A percentile compares a stretch with the other conserved stretches of the same genome.
Evolutionary conservation across 371 early-diverging fungal genomes (phyloP).

Genomic region (Mortierella sp.): DNA sequence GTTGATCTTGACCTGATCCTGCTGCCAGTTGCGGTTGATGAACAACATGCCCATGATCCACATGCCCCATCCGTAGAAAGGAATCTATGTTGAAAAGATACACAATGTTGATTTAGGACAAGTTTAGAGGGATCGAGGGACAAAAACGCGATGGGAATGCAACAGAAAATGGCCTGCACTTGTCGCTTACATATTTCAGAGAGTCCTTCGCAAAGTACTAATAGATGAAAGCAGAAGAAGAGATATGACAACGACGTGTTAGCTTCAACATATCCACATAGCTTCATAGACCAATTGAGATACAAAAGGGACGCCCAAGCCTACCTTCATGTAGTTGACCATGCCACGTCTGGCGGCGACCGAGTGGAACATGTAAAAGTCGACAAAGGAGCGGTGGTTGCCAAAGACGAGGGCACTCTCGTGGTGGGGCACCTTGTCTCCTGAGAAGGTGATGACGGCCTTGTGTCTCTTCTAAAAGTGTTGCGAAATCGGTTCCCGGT

Average conservation of each 20-base stretch:
- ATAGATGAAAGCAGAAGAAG: background rate
- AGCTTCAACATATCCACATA: background rate
- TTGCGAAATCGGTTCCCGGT: constrained; percentile 4
- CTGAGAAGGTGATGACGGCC: constrained; percentile 76
- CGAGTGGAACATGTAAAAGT: constrained; percentile 76
- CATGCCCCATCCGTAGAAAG: constrained; percentile 59
- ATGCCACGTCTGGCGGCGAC: constrained; percentile 73
- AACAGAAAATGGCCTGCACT: background rate
- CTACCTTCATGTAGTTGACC: constrained; percentile 76
- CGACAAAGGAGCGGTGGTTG: constrained; percentile 76
- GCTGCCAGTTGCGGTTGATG: constrained; percentile 76
- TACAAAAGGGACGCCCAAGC: background rate
- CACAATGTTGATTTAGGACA: background rate
- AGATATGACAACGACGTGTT: background rate
- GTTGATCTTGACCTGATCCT: constrained; percentile 74
- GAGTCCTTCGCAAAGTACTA: constrained; percentile 85
- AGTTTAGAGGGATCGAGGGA: too few species aligned
- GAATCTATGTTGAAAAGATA: constrained; percentile 28
- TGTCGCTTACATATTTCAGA: constrained; percentile 70
- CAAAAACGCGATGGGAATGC: background rate
- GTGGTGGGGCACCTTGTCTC: constrained; percentile 65
- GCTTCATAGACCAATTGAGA: background rate
- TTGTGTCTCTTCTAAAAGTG: constrained; percentile 63
- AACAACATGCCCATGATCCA: constrained; percentile 80
- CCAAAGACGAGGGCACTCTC: constrained; percentile 76